Base-by-base conservation (phyloP, 2,329 filamentous ascomycete genomes). In the Cercospora citrullina region DNA sequence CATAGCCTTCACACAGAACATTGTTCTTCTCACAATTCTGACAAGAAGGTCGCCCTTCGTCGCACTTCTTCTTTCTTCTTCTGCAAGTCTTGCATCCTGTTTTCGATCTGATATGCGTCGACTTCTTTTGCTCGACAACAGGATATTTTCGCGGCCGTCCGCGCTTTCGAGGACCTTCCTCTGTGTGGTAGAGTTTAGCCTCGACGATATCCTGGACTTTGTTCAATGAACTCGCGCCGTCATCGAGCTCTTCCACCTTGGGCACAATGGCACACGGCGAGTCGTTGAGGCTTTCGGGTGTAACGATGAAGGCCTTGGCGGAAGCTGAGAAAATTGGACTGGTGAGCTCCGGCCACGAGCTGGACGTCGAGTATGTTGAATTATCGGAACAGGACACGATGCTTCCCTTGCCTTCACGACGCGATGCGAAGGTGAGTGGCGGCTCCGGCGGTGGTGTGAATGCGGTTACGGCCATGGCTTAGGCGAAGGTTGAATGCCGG, bases 21-120 rank as follows among this genome's bases (percentile, higher is more conserved):
- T 93, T 92, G 78, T 96, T 97, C 84, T 96, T 97, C 80, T 95
- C 90, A 76, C 93, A 97, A 75, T 96, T 96, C 79, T 92, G 85
- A 74, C 91, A 84, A 51, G 76, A 76, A 42, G 81, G 81, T 71
- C 80, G 82, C 55, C 81, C 81, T 73, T 84, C 83, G 71, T 84
- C 82, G 73, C 86, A 88, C 76, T 87, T 88, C 83, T 88, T 88
- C 79, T 88, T 88, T 64, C 86, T 81, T 71, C 85, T 82, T 63
- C 86, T 80, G 79, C 86, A 88, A 64, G 86, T 88, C 61, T 85
- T 85, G 75, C 86, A 87, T 7, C 86, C 86, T 12, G 83, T 84
- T 77, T 87, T 87, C 60, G 86, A 87, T 63, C 85, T 81, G 21
- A 91, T 92, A 78, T 96, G 96, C 67, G 91, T 89, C 62, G 91